Conservation (phyloP, 495 filamentous ascomycete species). For the Penicillium angulare region DNA sequence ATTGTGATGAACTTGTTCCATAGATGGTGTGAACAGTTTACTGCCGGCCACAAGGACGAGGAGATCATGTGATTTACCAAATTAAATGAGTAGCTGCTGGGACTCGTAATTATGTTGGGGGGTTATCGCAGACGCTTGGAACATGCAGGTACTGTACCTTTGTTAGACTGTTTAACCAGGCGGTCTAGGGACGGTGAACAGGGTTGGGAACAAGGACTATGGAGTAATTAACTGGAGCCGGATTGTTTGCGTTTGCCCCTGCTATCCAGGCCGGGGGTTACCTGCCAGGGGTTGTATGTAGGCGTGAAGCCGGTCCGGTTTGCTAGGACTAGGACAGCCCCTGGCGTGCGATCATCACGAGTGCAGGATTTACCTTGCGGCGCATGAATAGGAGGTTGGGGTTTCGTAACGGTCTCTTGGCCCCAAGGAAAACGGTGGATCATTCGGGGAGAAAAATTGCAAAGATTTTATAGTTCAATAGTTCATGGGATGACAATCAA, state of each 20-base stretch:
- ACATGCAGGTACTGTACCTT: neutral
- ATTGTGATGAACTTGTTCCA: neutral
- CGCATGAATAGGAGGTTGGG: conserved; percentile 8
- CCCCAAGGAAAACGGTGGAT: neutral
- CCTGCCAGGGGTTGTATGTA: neutral
- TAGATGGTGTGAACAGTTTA: neutral
- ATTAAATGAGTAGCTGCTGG: too few relatives aligned
- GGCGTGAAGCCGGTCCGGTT: neutral
- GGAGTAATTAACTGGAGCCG: too few relatives aligned
- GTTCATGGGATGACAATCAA: neutral
- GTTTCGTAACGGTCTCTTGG: conserved; percentile 15
- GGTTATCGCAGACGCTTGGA: too few relatives aligned
- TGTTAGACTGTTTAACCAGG: neutral
- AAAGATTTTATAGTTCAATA: too few relatives aligned
- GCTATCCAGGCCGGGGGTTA: neutral
- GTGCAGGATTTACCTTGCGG: conserved; percentile 18
- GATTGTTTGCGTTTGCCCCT: neutral
- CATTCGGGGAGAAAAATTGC: neutral
- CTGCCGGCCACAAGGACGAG: too few relatives aligned
- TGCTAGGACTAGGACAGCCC: neutral
- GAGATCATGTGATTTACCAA: too few relatives aligned
- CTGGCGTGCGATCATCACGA: conserved; percentile 22
- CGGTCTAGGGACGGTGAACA: neutral
- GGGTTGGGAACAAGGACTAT: neutral
- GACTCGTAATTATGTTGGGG: too few relatives aligned